These are phyloP conservation scores for Acanthamoeba triangularis DNA, from an alignment of 208 protist genomes.

Conservation along the genomic window DNA sequence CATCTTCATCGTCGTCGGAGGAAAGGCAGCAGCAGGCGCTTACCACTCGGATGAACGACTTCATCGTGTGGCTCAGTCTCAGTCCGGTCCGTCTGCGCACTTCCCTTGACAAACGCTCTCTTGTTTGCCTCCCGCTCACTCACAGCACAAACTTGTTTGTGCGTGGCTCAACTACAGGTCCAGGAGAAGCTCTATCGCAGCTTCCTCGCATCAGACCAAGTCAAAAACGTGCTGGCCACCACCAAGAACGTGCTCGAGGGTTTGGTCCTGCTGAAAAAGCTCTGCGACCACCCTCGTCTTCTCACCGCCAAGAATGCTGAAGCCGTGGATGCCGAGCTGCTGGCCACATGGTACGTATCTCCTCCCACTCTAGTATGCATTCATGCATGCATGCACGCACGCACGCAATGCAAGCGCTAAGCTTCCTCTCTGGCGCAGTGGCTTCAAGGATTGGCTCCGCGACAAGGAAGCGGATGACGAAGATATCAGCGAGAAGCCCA, in stretches of 20 bases:
- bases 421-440: neutral
- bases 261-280: constrained; percentile 67
- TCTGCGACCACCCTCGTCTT: constrained; percentile 69
- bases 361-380: neutral
- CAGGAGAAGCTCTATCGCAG: constrained; percentile 72
- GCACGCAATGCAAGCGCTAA: too few relatives aligned
- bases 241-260: constrained; percentile 70
- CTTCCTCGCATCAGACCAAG: constrained; percentile 71
- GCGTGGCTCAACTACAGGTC: neutral
- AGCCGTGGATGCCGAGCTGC: constrained; percentile 42
- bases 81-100: neutral
- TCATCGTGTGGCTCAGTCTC: constrained; percentile 76
- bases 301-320: constrained; percentile 30
- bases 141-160: too few relatives aligned
- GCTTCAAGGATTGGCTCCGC: neutral
- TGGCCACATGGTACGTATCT: constrained; percentile 24
- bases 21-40: constrained; percentile 54
- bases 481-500: neutral
- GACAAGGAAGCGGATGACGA: neutral
- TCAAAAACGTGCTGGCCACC: constrained; percentile 50
- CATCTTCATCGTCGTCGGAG: neutral
- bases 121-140: neutral
- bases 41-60: constrained; percentile 75
- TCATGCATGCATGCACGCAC: neutral
- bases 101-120: neutral